phyloP scores from a whole-genome alignment of 306 rosid genomes.

The Prosopis cineraria region DNA sequence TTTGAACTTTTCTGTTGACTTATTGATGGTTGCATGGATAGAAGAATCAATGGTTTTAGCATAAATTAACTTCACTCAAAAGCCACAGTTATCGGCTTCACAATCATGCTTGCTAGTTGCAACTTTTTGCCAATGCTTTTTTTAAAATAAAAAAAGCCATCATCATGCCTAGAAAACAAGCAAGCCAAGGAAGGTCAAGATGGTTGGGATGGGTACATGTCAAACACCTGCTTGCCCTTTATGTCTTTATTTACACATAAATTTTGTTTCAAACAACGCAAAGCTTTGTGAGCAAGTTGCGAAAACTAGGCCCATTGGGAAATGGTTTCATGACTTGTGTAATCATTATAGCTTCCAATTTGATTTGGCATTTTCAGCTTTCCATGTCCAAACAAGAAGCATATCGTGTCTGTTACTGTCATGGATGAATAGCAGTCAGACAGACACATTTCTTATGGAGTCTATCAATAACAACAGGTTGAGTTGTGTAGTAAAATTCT shows the following conservation, averaged over 20 bases:
- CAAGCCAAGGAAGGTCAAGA: conserved; percentile 32
- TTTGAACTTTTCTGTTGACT: conserved; percentile 37
- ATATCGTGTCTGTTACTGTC: background rate
- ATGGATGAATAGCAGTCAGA: background rate
- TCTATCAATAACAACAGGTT: background rate
- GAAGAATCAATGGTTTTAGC: conserved; percentile 22
- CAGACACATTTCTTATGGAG: background rate
- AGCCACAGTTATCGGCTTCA: conserved; percentile 39
- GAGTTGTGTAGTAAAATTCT: background rate
- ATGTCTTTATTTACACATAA: conserved; percentile 29
- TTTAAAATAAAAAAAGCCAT: conserved; percentile 1
- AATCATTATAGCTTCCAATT: conserved; percentile 43
- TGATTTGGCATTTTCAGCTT: conserved; percentile 41
- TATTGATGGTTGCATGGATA: conserved; percentile 47
- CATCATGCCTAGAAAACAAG: conserved; percentile 45
- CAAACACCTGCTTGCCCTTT: conserved; percentile 41
- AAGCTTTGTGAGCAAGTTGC: conserved; percentile 42
- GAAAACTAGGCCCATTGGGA: conserved; percentile 37
- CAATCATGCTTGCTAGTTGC: conserved; percentile 39
- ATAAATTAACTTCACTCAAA: conserved; percentile 44
- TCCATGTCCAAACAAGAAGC: conserved; percentile 15
- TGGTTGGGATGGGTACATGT: conserved; percentile 37
- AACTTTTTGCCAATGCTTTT: conserved; percentile 22
- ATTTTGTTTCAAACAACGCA: conserved; percentile 37
- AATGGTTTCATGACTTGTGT: conserved; percentile 29